Evolutionary conservation across 1,139 yeast species (phyloP).

Genomic region (Diutina pseudorugosa): DNA sequence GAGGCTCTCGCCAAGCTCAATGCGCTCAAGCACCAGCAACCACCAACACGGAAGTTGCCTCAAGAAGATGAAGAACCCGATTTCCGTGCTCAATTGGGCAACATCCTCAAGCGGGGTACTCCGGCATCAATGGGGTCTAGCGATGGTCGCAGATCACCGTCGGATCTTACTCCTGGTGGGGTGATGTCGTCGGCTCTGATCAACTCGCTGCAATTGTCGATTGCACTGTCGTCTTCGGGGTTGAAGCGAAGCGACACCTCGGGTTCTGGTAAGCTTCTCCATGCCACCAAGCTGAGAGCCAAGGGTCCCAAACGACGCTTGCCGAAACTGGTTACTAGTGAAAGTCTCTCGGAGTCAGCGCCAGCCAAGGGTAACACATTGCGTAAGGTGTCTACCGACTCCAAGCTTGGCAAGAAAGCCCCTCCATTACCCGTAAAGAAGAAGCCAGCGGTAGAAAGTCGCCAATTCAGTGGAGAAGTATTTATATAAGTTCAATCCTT

Average conservation of each 20-base stretch:
- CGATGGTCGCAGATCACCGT: not conserved
- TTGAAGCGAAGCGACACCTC: not conserved
- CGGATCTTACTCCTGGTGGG: not conserved
- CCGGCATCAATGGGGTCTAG: not conserved
- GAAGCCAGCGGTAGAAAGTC: not conserved
- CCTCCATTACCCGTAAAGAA: not conserved
- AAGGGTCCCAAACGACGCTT: slow-evolving; percentile 2
- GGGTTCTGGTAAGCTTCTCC: not conserved
- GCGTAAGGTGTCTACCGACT: not conserved
- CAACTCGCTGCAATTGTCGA: not conserved
- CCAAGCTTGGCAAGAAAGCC: not conserved
- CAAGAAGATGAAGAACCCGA: not conserved
- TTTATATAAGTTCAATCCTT: not conserved
- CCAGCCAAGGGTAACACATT: not conserved
- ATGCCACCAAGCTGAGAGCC: slow-evolving; percentile 1
- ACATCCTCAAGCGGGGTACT: not conserved
- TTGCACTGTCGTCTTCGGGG: not conserved
- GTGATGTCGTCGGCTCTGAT: not conserved
- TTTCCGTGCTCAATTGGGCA: not conserved
- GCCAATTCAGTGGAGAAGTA: slow-evolving; percentile 3
- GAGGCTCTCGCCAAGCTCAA: not conserved
- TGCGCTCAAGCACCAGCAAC: not conserved
- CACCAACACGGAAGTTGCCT: not conserved
- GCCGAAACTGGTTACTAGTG: not conserved
- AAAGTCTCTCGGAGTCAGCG: not conserved